Evolutionary conservation across 2,329 filamentous ascomycete genomes (phyloP).

Genomic region (Monosporascus sp.): DNA sequence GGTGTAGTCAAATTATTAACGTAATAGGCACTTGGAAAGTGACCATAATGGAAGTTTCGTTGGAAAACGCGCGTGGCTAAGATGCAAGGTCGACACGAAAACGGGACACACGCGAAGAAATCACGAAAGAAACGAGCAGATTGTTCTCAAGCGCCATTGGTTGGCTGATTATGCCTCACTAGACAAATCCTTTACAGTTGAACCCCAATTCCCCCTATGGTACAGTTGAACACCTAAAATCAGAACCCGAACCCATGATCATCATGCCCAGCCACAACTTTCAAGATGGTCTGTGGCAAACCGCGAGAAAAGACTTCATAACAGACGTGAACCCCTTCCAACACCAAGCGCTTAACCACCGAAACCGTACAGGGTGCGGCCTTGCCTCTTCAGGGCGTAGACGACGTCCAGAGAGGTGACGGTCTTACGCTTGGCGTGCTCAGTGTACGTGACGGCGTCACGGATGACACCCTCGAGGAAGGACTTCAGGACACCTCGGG

Average conservation of each 20-base stretch:
- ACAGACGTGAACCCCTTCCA: conserved; percentile 28
- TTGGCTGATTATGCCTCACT: conserved; percentile 26
- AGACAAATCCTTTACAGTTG: conserved; percentile 21
- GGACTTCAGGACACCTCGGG: conserved; percentile 75
- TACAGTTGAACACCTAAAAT: conserved; percentile 31
- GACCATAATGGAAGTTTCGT: background rate
- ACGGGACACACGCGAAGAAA: too few relatives aligned
- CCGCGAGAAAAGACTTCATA: conserved; percentile 29
- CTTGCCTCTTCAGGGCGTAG: conserved; percentile 60
- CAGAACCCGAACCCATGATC: conserved; percentile 30
- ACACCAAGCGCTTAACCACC: conserved; percentile 35
- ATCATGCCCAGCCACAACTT: conserved; percentile 28
- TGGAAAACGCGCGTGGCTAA: background rate
- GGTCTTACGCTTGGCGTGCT: conserved; percentile 77
- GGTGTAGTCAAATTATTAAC: too few relatives aligned
- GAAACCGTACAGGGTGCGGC: conserved; percentile 64
- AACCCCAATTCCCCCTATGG: conserved; percentile 27
- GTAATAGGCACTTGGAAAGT: too few relatives aligned
- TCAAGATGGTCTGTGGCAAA: conserved; percentile 20
- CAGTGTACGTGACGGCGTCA: conserved; percentile 75
- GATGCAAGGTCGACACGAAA: background rate
- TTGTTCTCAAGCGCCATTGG: conserved; percentile 19
- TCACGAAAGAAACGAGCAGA: background rate
- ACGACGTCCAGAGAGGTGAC: conserved; percentile 62
- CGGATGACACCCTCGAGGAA: conserved; percentile 79